Percentiles rank a stretch among this genome's conserved stretches.
Evolutionary conservation across 1,284 basidiomycete species (phyloP).

Genomic region (Leccinum pachyderme): DNA sequence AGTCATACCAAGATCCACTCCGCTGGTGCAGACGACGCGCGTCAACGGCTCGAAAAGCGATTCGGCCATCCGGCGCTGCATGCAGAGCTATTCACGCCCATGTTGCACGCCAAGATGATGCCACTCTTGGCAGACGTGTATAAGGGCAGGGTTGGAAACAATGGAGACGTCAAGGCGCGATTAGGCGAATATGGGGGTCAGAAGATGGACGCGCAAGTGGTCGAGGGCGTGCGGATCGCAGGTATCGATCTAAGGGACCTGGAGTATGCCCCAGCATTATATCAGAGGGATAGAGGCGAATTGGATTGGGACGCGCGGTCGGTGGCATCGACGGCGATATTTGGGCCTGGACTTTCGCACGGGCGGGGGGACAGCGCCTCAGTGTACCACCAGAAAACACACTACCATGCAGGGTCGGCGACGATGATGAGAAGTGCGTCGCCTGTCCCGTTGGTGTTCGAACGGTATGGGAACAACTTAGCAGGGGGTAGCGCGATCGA

Average conservation of each 20-base stretch:
- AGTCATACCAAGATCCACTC: slow-evolving; percentile 70
- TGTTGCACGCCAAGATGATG: slow-evolving; percentile 86
- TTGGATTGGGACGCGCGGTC: slow-evolving; percentile 77
- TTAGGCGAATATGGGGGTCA: slow-evolving; percentile 74
- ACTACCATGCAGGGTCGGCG: slow-evolving; percentile 38
- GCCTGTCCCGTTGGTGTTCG: slow-evolving; percentile 47
- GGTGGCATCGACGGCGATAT: slow-evolving; percentile 56
- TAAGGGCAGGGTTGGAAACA: slow-evolving; percentile 63
- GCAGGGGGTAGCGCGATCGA: slow-evolving; percentile 48
- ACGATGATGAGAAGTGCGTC: slow-evolving; percentile 37
- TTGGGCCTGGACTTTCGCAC: slow-evolving; percentile 40
- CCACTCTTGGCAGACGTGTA: slow-evolving; percentile 73
- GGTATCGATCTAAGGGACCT: slow-evolving; percentile 72
- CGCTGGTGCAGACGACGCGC: slow-evolving; percentile 61
- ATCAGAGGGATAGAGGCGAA: slow-evolving; percentile 76
- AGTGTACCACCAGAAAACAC: slow-evolving; percentile 42
- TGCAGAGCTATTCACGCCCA: slow-evolving; percentile 79
- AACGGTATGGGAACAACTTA: slow-evolving; percentile 53
- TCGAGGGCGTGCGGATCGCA: slow-evolving; percentile 76
- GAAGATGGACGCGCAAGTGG: slow-evolving; percentile 65
- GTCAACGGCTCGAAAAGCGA: slow-evolving; percentile 74
- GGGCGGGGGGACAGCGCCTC: slow-evolving; percentile 37
- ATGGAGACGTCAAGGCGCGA: slow-evolving; percentile 47
- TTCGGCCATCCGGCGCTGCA: slow-evolving; percentile 86
- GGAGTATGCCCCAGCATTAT: slow-evolving; percentile 73